Evolutionary conservation across 257 asterid genomes (phyloP).

Genomic region (Solanum tacnaense): DNA sequence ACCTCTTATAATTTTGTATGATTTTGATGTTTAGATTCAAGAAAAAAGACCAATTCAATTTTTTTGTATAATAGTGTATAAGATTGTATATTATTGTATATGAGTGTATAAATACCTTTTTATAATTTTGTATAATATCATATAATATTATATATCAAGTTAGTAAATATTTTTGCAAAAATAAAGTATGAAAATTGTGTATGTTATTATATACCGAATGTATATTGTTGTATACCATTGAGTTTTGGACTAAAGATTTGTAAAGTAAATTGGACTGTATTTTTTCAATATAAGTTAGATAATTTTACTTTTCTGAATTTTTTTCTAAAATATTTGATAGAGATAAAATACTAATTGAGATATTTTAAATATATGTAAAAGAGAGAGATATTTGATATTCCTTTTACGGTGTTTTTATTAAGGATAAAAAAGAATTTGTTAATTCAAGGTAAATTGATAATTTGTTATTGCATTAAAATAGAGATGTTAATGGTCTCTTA

Average conservation of each 20-base stretch:
- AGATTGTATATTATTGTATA: too few species aligned
- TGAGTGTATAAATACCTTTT: too few species aligned
- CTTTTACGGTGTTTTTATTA: too few species aligned
- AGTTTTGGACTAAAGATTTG: not conserved
- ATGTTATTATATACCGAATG: not conserved
- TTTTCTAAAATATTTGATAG: not conserved
- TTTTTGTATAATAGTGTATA: too few species aligned
- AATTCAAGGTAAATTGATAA: not conserved
- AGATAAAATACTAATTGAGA: too few species aligned
- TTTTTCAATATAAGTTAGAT: not conserved
- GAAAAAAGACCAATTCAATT: too few species aligned
- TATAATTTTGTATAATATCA: too few species aligned
- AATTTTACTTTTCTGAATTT: not conserved
- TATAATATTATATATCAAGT: not conserved
- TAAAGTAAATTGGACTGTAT: not conserved
- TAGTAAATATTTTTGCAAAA: too few species aligned
- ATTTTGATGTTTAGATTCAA: too few species aligned
- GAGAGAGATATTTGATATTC: not conserved
- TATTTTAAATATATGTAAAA: not conserved
- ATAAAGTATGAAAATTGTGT: not conserved
- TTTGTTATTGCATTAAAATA: not conserved
- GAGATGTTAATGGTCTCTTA: not conserved
- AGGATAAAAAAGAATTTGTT: not conserved
- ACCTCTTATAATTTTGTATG: not conserved
- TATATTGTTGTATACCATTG: not conserved